Base-by-base conservation (phyloP, 768 basidiomycete genomes). In the Panaeolus papilionaceus region DNA sequence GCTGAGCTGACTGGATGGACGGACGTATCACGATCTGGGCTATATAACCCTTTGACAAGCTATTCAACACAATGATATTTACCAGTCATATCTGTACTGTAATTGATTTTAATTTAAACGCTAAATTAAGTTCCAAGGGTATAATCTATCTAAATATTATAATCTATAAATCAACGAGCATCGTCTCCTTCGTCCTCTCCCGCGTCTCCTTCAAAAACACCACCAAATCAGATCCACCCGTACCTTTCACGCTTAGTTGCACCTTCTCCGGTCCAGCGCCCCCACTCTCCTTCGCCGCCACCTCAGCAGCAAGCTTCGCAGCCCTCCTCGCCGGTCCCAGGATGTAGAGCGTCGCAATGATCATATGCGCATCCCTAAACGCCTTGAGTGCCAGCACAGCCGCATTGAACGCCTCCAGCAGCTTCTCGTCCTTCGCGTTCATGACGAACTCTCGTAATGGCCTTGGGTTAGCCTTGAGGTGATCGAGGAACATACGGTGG, bases 221-320 rank as follows among this genome's bases (percentile, higher is more conserved):
- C n/a, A 91, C 87, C 54, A 95, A 77, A 62, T 89, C 85, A 0
- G 93, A 94, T 1, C 94, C 94, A 9, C 94, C 94, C 0, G 93
- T 94, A 0, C 93, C 93, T 68, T 83, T 87, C 65, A 87, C 62
- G 4, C 75, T 73, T 1, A 64, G 70, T 16, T 70, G 64, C n/a
- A 45, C 83, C 74, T 69, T 77, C 73, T 39, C 73, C 18, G 7
- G 38, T 68, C 63, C 69, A 11, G 14, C 28, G 11, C 4, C 54
- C 54, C 14, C 33, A 14, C 14, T 37, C 54, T 58, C 33, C 54
- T 67, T 68, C 70, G 62, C 54, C 63, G 11, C 47, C 67, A 49
- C 64, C 9, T 54, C 68, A 8, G 63, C 63, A 49, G 39, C 78
- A 63, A 64, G 71, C 71, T 67, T 65, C 66, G 72, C 70, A 8